phyloP scores from a whole-genome alignment of 306 rosid genomes.

The Quercus gilva region DNA sequence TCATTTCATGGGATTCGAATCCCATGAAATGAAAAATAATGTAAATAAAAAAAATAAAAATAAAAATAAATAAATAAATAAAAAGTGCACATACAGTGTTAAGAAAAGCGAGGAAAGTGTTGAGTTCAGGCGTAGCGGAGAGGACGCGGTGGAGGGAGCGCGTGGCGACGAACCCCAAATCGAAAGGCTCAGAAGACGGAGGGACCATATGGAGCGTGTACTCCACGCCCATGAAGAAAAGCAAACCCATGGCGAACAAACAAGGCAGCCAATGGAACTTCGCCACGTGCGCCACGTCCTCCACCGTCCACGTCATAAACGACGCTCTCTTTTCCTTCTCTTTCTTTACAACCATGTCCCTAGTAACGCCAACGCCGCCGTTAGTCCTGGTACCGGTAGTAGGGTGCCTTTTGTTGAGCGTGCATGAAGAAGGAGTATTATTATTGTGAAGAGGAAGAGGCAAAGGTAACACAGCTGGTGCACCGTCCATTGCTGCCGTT shows the following conservation, averaged over 20 bases:
- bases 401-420: neutral
- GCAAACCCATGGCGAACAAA: conserved; percentile 51
- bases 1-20: too few species aligned
- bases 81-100: conserved; percentile 60
- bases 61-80: too few species aligned
- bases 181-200: conserved; percentile 74
- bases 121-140: conserved; percentile 60
- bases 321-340: conserved; percentile 20
- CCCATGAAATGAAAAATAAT: too few species aligned
- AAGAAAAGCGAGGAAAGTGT: conserved; percentile 63
- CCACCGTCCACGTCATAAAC: conserved; percentile 65
- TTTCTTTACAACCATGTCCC: conserved; percentile 16
- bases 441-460: neutral
- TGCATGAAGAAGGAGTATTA: neutral
- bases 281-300: conserved; percentile 62
- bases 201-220: conserved; percentile 96
- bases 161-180: conserved; percentile 76
- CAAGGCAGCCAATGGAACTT: conserved; percentile 81
- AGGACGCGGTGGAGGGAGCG: conserved; percentile 58
- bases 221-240: conserved; percentile 92
- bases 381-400: conserved; percentile 24
- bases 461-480: conserved; percentile 22
- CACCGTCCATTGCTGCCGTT: conserved; percentile 38
- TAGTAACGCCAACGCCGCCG: conserved; percentile 4
- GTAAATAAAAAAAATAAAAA: neutral